phyloP scores from a whole-genome alignment of 2,329 filamentous ascomycete species.

The Chrysoporthe deuterocubensis region DNA sequence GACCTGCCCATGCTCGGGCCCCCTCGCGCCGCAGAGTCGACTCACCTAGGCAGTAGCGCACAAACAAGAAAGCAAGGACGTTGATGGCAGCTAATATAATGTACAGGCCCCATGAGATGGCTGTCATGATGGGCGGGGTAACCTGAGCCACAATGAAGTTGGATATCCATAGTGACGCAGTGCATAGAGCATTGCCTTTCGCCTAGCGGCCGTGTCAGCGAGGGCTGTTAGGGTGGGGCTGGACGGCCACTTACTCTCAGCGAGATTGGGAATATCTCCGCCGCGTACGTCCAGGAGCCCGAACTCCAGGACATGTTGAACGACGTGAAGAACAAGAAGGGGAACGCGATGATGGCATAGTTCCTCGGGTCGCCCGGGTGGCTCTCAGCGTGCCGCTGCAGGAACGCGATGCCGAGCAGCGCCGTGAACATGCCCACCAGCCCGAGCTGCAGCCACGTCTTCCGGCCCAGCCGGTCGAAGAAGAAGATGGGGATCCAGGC shows the following conservation, averaged over 20 bases:
- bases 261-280: conserved; percentile 38
- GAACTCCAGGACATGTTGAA: conserved; percentile 40
- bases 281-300: conserved; percentile 38
- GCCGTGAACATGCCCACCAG: conserved; percentile 37
- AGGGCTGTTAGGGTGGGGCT: background rate
- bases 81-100: conserved; percentile 35
- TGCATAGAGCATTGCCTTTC: conserved; percentile 37
- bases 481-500: conserved; percentile 39
- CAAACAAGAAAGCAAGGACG: conserved; percentile 36
- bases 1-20: background rate
- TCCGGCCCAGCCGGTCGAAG: conserved; percentile 38
- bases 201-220: conserved; percentile 30
- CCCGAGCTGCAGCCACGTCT: conserved; percentile 38
- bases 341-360: conserved; percentile 37
- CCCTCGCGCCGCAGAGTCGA: background rate
- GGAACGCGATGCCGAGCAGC: conserved; percentile 35
- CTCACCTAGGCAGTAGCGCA: conserved; percentile 32
- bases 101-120: conserved; percentile 36
- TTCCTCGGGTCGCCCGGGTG: conserved; percentile 34
- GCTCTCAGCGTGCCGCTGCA: conserved; percentile 36
- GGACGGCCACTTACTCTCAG: conserved; percentile 32
- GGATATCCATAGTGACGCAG: conserved; percentile 38
- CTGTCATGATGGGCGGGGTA: conserved; percentile 34
- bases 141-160: conserved; percentile 36
- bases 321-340: conserved; percentile 37